Evolutionary conservation across 2,329 filamentous ascomycete genomes (phyloP).

Genomic region (Epichloe baconii): DNA sequence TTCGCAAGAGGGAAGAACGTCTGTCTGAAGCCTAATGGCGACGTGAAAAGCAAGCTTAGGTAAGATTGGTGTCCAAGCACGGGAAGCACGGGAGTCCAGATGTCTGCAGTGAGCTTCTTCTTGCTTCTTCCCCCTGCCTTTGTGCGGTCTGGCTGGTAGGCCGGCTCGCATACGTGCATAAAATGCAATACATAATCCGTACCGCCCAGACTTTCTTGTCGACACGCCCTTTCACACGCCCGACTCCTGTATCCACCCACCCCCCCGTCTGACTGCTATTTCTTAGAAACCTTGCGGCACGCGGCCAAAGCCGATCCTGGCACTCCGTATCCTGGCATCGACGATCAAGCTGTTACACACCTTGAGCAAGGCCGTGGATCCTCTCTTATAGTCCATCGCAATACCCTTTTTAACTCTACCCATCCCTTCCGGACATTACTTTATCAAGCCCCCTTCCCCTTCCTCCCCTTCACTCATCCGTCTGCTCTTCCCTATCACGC

Average conservation of each 20-base stretch:
- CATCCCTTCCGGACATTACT: conserved; percentile 4
- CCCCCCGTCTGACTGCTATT: conserved; percentile 2
- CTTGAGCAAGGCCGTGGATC: conserved; percentile 4
- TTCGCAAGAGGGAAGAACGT: background rate
- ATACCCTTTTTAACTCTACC: conserved; percentile 3
- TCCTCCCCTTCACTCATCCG: background rate
- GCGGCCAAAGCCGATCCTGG: conserved; percentile 9
- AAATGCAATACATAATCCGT: background rate
- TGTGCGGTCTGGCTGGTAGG: background rate
- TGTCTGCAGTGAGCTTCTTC: too few species aligned
- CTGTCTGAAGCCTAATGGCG: too few species aligned
- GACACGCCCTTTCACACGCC: background rate
- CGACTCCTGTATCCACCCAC: background rate
- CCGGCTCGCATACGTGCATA: conserved; percentile 6
- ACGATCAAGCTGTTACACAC: conserved; percentile 5
- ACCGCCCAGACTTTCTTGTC: background rate
- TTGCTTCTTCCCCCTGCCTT: too few species aligned
- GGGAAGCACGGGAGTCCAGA: too few species aligned
- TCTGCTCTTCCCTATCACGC: background rate
- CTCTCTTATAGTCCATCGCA: background rate
- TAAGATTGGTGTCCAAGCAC: background rate
- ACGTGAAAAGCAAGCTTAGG: background rate
- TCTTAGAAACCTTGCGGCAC: conserved; percentile 1
- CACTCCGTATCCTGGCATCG: conserved; percentile 1
- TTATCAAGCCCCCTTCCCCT: conserved; percentile 4